Percentiles rank a stretch among this genome's conserved stretches.
Evolutionary conservation across 257 asterid species (phyloP).

Genomic region (Eustoma russellianum): DNA sequence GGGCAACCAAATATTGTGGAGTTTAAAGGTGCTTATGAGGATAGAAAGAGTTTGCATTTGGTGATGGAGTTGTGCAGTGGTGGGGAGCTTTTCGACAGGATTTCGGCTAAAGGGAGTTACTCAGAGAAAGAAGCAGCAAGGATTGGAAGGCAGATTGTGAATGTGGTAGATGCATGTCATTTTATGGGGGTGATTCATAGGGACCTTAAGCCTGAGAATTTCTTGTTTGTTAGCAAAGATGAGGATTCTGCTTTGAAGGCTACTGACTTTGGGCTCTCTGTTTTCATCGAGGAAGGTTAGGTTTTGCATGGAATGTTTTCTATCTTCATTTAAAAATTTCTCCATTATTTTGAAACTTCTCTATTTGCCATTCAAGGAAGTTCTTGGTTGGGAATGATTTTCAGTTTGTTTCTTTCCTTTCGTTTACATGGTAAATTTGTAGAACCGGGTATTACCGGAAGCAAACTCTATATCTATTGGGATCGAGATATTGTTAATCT

Average conservation of each 20-base stretch:
- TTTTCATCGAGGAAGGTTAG: slow-evolving; percentile 36
- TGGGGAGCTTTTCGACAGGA: slow-evolving; percentile 35
- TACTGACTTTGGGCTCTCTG: slow-evolving; percentile 36
- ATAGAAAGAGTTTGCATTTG: slow-evolving; percentile 19
- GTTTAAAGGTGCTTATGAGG: slow-evolving; percentile 38
- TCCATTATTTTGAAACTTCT: no score
- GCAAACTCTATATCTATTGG: no score
- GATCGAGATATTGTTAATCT: no score
- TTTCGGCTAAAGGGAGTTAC: slow-evolving; percentile 30
- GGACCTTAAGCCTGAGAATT: slow-evolving; percentile 41
- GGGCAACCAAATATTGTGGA: slow-evolving; percentile 38
- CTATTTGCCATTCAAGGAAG: no score
- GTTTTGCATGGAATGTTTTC: not conserved
- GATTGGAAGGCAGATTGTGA: slow-evolving; percentile 34
- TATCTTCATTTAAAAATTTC: no score
- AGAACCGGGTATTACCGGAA: no score
- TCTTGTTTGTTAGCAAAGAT: slow-evolving; percentile 25
- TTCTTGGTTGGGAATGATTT: no score
- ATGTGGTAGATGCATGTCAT: slow-evolving; percentile 37
- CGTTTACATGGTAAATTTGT: no score
- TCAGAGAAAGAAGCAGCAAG: slow-evolving; percentile 39
- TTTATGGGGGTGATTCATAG: slow-evolving; percentile 41
- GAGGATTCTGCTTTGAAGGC: slow-evolving; percentile 31
- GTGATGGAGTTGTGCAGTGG: slow-evolving; percentile 37
- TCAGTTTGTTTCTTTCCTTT: no score